These are phyloP conservation scores for Pseudonitzschia multiseries DNA, from an alignment of 108 stramenopile species.

Conservation along the genomic window DNA sequence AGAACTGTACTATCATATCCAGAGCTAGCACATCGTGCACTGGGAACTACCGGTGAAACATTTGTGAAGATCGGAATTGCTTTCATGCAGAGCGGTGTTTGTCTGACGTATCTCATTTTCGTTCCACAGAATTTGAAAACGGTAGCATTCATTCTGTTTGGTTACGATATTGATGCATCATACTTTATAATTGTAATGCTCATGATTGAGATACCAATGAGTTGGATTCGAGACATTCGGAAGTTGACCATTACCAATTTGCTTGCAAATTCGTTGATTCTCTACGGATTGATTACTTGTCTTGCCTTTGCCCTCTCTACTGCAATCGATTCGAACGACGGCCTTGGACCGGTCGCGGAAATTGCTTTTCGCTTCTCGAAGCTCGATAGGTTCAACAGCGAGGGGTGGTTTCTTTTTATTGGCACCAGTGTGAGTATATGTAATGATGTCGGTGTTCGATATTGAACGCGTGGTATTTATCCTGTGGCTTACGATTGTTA, in stretches of 20 bases:
- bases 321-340: constrained; percentile 19
- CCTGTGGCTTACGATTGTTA: not conserved
- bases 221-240: constrained; percentile 70
- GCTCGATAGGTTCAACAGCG: constrained; percentile 31
- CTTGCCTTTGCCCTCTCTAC: constrained; percentile 47
- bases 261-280: constrained; percentile 61
- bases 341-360: constrained; percentile 21
- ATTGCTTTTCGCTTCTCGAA: constrained; percentile 21
- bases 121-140: constrained; percentile 62
- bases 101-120: constrained; percentile 76
- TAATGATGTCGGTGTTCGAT: not conserved
- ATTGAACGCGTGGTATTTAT: not conserved
- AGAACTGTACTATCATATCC: constrained; percentile 53
- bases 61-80: constrained; percentile 62
- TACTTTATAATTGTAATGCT: constrained; percentile 54
- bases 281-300: constrained; percentile 59
- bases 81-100: constrained; percentile 68
- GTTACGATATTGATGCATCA: constrained; percentile 31
- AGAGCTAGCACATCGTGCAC: constrained; percentile 57
- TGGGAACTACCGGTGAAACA: constrained; percentile 42
- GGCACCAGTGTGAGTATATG: constrained; percentile 44
- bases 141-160: constrained; percentile 15
- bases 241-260: constrained; percentile 66
- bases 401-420: constrained; percentile 66
- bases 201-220: constrained; percentile 53